These are phyloP conservation scores for Penicillium silybi DNA, from an alignment of 495 filamentous ascomycete genomes.

Conservation along the genomic window DNA sequence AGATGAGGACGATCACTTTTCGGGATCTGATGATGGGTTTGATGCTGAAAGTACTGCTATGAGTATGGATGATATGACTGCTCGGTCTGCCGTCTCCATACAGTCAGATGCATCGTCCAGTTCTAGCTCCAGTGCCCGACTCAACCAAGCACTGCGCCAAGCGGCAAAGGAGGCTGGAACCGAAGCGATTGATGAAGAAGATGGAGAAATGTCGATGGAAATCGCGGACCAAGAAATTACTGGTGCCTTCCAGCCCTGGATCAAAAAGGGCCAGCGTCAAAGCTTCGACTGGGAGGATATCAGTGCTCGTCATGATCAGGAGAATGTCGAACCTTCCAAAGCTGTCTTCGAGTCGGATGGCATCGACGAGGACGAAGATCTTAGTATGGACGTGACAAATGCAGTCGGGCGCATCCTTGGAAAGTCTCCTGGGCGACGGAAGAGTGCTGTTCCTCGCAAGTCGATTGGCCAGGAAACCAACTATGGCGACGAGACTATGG, in stretches of 20 bases:
- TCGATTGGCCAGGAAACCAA: constrained; percentile 38
- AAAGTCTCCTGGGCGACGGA: constrained; percentile 31
- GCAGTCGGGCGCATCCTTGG: constrained; percentile 77
- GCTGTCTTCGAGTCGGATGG: constrained; percentile 19
- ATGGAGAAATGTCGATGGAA: constrained; percentile 62
- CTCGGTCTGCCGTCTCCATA: constrained; percentile 55
- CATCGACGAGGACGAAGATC: constrained; percentile 53
- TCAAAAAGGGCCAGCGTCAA: constrained; percentile 47
- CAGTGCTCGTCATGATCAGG: constrained; percentile 54
- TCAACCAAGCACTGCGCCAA: constrained; percentile 73
- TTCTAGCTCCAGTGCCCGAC: constrained; percentile 59
- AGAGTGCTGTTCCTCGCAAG: constrained; percentile 34
- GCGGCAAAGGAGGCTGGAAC: constrained; percentile 72
- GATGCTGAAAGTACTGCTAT: constrained; percentile 71
- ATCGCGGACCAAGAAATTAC: constrained; percentile 80
- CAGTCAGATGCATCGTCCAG: constrained; percentile 53
- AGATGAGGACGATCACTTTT: constrained; percentile 48
- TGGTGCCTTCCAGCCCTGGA: constrained; percentile 66
- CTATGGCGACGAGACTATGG: constrained; percentile 67
- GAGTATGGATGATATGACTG: constrained; percentile 71
- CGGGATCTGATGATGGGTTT: constrained; percentile 51
- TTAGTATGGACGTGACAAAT: constrained; percentile 83
- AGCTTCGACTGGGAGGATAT: constrained; percentile 47
- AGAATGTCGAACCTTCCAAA: constrained; percentile 57
- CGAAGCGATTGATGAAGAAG: constrained; percentile 53